phyloP scores from a whole-genome alignment of 768 basidiomycete species.

The Ramaria sp. region DNA sequence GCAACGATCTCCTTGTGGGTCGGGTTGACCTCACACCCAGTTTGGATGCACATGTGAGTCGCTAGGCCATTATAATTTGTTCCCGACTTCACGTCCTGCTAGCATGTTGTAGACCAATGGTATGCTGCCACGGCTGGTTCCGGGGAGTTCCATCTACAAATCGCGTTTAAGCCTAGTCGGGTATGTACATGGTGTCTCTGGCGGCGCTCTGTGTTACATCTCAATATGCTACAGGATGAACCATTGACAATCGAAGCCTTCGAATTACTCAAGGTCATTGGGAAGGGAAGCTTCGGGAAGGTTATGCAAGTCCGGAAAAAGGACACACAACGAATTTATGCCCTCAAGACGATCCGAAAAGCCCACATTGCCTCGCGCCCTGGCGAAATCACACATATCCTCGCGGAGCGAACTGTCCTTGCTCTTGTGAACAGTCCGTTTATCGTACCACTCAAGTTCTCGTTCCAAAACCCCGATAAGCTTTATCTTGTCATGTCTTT shows the following conservation, averaged over 20 bases:
- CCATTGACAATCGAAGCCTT: conserved; percentile 92
- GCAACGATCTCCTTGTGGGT: conserved; percentile 92
- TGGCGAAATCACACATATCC: conserved; percentile 95
- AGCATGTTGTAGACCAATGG: conserved; percentile 89
- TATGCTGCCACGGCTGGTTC: conserved; percentile 72
- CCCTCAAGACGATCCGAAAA: conserved; percentile 96
- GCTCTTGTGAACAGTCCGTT: conserved; percentile 98
- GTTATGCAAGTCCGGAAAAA: conserved; percentile 99
- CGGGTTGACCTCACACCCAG: conserved; percentile 82
- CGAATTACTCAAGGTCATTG: conserved; percentile 94
- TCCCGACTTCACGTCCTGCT: conserved; percentile 11
- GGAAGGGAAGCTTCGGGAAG: conserved; percentile 96
- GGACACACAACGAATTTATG: conserved; percentile 95
- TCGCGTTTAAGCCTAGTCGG: conserved; percentile 83
- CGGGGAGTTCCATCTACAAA: conserved; percentile 92
- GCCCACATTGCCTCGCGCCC: conserved; percentile 94
- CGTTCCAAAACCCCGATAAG: conserved; percentile 97
- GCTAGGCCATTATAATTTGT: not conserved
- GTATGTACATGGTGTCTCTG: conserved; percentile 17
- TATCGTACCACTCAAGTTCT: conserved; percentile 98
- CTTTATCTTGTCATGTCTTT: conserved; percentile 97
- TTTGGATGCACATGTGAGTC: conserved; percentile 63
- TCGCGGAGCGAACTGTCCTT: conserved; percentile 93
- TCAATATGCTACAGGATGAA: conserved; percentile 30
- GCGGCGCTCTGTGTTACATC: not conserved